Evolutionary conservation across 768 basidiomycete species (phyloP).

Genomic region (Russula vinacea): DNA sequence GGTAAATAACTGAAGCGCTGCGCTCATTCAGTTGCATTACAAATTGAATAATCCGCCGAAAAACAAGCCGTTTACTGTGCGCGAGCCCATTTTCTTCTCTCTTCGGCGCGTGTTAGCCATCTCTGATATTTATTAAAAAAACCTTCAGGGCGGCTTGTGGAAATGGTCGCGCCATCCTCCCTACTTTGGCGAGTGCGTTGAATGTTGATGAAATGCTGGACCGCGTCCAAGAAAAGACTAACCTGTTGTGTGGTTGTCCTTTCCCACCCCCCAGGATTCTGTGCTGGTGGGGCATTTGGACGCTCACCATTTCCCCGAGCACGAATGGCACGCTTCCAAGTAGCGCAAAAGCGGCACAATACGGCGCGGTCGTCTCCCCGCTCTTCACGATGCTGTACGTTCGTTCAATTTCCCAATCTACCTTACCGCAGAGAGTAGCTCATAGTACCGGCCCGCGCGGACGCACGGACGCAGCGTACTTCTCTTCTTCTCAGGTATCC

Average conservation of each 20-base stretch:
- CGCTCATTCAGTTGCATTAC: background rate
- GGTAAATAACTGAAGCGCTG: background rate
- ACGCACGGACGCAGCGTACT: slow-evolving; percentile 53
- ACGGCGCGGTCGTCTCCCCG: slow-evolving; percentile 58
- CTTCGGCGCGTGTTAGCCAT: background rate
- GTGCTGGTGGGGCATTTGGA: slow-evolving; percentile 69
- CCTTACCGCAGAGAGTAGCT: slow-evolving; percentile 30
- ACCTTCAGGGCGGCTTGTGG: slow-evolving; percentile 50
- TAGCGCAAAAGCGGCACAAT: slow-evolving; percentile 52
- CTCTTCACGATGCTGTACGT: slow-evolving; percentile 59
- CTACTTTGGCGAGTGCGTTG: slow-evolving; percentile 65
- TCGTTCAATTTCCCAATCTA: background rate
- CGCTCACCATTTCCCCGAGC: slow-evolving; percentile 55
- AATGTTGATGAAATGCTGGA: background rate
- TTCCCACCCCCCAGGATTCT: slow-evolving; percentile 44
- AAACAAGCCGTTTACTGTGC: slow-evolving; percentile 12
- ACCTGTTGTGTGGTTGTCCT: background rate
- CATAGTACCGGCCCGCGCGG: background rate
- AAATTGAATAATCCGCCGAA: slow-evolving; percentile 9
- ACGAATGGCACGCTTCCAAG: slow-evolving; percentile 44
- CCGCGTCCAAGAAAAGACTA: background rate
- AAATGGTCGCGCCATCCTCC: slow-evolving; percentile 62
- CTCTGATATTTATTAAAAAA: slow-evolving; percentile 28
- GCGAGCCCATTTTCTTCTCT: background rate
- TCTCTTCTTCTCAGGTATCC: slow-evolving; percentile 68